Evolutionary conservation across 192 early-diverging fungal species (phyloP).

Genomic region (Coemansia sp.): DNA sequence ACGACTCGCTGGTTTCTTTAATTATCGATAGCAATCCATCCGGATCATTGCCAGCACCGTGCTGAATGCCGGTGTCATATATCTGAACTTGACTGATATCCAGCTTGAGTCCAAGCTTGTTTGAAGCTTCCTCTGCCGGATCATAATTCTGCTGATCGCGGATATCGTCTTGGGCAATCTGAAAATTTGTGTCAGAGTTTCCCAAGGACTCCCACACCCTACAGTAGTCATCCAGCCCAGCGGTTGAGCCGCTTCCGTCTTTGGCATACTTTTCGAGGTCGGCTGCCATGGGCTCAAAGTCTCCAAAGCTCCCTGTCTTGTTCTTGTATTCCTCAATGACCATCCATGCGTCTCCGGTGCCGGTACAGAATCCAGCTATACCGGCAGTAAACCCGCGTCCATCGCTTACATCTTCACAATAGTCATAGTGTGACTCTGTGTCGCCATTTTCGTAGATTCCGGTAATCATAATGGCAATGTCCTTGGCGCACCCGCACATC

Average conservation of each 20-base stretch:
- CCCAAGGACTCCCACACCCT: slow-evolving; percentile 45
- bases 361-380: slow-evolving; percentile 47
- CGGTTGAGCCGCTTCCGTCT: slow-evolving; percentile 17
- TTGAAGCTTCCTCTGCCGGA: slow-evolving; percentile 12
- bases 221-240: slow-evolving; percentile 53
- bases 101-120: slow-evolving; percentile 25
- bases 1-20: not conserved
- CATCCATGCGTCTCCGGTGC: slow-evolving; percentile 54
- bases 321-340: slow-evolving; percentile 50
- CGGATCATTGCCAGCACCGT: slow-evolving; percentile 18
- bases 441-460: slow-evolving; percentile 39
- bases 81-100: slow-evolving; percentile 29
- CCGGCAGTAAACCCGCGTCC: slow-evolving; percentile 39
- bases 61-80: slow-evolving; percentile 49
- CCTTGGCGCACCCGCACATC: slow-evolving; percentile 29
- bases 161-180: slow-evolving; percentile 34
- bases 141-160: slow-evolving; percentile 43
- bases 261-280: slow-evolving; percentile 22
- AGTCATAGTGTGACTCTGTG: too few relatives aligned
- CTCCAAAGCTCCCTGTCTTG: slow-evolving; percentile 26
- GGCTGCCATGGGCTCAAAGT: slow-evolving; percentile 35
- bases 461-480: slow-evolving; percentile 29
- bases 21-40: slow-evolving; percentile 27
- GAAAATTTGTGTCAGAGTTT: slow-evolving; percentile 42
- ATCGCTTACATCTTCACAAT: slow-evolving; percentile 26